A percentile compares a stretch with the other conserved stretches of the same genome.
Evolutionary conservation across 257 asterid genomes (phyloP).

Genomic region (Ocimum tenuiflorum): DNA sequence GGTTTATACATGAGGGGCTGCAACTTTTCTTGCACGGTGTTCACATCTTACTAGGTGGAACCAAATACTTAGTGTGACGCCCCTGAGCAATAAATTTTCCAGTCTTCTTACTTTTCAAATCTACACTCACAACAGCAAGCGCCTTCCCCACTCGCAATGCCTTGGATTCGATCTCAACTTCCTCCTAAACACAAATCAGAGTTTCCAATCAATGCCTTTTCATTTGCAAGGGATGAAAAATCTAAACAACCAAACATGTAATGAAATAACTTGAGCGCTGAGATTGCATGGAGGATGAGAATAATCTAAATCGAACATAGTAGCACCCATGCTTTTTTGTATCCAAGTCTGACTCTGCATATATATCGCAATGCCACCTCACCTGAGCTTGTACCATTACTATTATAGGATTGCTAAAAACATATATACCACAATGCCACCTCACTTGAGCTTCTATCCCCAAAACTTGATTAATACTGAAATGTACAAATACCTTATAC

Average conservation of each 20-base stretch:
- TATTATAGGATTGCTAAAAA: not conserved
- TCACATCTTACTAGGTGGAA: conserved; percentile 55
- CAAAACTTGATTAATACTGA: not conserved
- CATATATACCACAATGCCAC: not conserved
- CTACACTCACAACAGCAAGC: conserved; percentile 65
- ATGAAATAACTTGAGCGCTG: not conserved
- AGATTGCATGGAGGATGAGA: not conserved
- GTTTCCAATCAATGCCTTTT: not conserved
- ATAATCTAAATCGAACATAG: not conserved
- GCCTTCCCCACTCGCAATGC: conserved; percentile 69
- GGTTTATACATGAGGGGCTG: not conserved
- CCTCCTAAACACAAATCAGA: conserved; percentile 46
- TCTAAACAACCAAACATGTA: not conserved
- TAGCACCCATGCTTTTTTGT: not conserved
- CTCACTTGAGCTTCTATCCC: not conserved
- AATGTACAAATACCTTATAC: not conserved
- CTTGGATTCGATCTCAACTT: conserved; percentile 70
- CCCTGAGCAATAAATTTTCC: conserved; percentile 77
- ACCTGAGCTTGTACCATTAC: too few relatives aligned
- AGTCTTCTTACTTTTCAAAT: conserved; percentile 53
- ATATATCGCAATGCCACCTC: too few relatives aligned
- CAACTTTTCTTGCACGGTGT: not conserved
- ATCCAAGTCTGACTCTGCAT: too few relatives aligned
- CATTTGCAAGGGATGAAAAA: not conserved
- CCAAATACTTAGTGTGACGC: conserved; percentile 70